Evolutionary conservation across 2,329 filamentous ascomycete genomes (phyloP), one percentile per base, ranked within the genome.

Genomic region (Ceratocystis huliohia): DNA sequence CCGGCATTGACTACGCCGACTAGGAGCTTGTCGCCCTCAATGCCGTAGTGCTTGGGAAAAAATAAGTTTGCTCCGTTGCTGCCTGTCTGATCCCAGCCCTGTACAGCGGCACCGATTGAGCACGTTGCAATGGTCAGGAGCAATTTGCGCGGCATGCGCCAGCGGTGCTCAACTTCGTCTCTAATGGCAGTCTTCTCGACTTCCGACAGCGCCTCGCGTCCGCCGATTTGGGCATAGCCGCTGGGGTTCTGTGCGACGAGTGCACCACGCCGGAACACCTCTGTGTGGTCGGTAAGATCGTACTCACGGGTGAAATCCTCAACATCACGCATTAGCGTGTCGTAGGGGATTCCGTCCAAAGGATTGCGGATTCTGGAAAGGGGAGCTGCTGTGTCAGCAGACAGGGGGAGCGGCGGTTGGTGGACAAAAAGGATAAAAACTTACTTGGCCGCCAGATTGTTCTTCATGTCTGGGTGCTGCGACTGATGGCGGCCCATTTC

Each of bases 11-110:
- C 71, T 13, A 75, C 66, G 17, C 74, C 74, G 8, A 74, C 71
- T 59, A 76, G 72, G 74, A 75, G 81, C 70, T 81, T 75, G 64
- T 82, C 78, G 28, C 72, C 70, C 1, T 71, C 71, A 46, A 76
- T 74, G 0, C 73, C 72, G 73, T 79, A 70, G 71, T 76, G 66
- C 74, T 74, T 8, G 0, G 82, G 83, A 69, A 86, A 86, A 37
- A 80, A 82, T 68, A 86, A 73, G 70, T 84, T 86, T 67, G 84
- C 84, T 25, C 83, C 83, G 70, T 85, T 85, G 68, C 77, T 76
- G 64, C 83, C 84, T 1, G 84, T 86, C 73, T 86, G 82, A 71
- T 87, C 84, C 84, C 84, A 87, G 4, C 84, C 84, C 64, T 81
- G 78, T 0, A 82, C 81, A 3, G 82, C 81, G 13, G 82, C 82